These are phyloP conservation scores for Sporothrix phasma DNA, from an alignment of 2,329 filamentous ascomycete genomes.

Conservation along the genomic window DNA sequence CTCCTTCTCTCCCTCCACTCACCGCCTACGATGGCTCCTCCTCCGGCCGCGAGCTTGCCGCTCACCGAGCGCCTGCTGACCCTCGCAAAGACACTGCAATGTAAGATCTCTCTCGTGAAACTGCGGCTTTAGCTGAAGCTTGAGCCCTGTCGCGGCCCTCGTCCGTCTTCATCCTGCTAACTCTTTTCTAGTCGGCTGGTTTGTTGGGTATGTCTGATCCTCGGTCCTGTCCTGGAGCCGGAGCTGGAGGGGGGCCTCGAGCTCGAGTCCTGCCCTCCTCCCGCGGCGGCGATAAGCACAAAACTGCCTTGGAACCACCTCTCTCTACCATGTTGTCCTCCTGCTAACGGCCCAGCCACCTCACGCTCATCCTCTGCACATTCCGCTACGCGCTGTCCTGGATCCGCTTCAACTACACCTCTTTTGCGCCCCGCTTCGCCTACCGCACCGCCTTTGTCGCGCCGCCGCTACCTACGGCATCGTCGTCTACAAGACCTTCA, in stretches of 20 bases:
- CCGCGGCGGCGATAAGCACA: not conserved
- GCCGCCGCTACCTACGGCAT: constrained; percentile 93
- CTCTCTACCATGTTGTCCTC: not conserved
- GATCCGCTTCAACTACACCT: constrained; percentile 79
- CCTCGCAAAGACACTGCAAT: constrained; percentile 86
- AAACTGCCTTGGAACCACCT: not conserved
- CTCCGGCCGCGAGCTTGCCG: constrained; percentile 58
- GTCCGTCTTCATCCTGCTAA: constrained; percentile 16
- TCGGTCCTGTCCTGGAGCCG: not conserved
- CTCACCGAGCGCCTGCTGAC: constrained; percentile 64
- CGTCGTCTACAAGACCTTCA: constrained; percentile 92
- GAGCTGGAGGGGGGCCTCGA: not conserved
- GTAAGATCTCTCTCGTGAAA: constrained; percentile 40
- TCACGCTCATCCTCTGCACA: constrained; percentile 74
- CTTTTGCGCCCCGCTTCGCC: constrained; percentile 64
- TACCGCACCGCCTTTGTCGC: constrained; percentile 83
- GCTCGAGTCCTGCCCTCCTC: too few species aligned
- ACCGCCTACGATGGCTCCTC: constrained; percentile 53
- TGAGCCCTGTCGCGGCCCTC: constrained; percentile 22
- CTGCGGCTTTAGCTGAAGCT: constrained; percentile 11
- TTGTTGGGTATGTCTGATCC: constrained; percentile 54
- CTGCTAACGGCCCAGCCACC: constrained; percentile 50
- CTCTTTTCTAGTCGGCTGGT: constrained; percentile 58
- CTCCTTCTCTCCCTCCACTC: not conserved
- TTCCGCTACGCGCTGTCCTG: constrained; percentile 77